Conservation (phyloP, 2,329 filamentous ascomycete genomes). For the Pseudogymnoascus sp. region DNA sequence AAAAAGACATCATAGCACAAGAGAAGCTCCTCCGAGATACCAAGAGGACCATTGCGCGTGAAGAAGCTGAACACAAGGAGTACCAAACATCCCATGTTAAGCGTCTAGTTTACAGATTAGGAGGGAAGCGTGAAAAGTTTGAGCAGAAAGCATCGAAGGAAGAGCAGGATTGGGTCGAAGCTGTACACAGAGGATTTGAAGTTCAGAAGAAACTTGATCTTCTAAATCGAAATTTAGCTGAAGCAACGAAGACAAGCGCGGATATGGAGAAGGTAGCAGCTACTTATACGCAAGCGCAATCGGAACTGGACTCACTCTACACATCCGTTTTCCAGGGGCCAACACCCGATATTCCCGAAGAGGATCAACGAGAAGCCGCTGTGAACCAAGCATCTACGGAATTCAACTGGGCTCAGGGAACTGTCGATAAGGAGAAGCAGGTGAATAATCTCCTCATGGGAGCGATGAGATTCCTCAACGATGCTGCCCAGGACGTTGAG, state of each 20-base stretch:
- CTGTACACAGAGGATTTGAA: slow-evolving; percentile 41
- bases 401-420: slow-evolving; percentile 33
- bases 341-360: slow-evolving; percentile 46
- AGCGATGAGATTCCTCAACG: slow-evolving; percentile 32
- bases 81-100: slow-evolving; percentile 47
- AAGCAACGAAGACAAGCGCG: slow-evolving; percentile 32
- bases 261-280: slow-evolving; percentile 33
- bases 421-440: slow-evolving; percentile 36
- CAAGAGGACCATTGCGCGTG: slow-evolving; percentile 36
- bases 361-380: slow-evolving; percentile 40
- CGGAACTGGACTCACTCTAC: slow-evolving; percentile 45
- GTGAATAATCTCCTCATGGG: slow-evolving; percentile 35
- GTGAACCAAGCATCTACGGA: slow-evolving; percentile 30
- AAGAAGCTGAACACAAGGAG: slow-evolving; percentile 45
- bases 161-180: slow-evolving; percentile 48
- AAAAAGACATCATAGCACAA: slow-evolving; percentile 33
- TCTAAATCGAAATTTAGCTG: slow-evolving; percentile 34
- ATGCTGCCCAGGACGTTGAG: slow-evolving; percentile 34
- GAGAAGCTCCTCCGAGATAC: slow-evolving; percentile 35
- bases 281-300: slow-evolving; percentile 36
- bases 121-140: slow-evolving; percentile 43
- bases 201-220: slow-evolving; percentile 37
- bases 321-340: slow-evolving; percentile 46
- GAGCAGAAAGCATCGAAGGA: slow-evolving; percentile 44
- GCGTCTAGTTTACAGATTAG: slow-evolving; percentile 45